Evolutionary conservation across 1,284 basidiomycete species (phyloP), one percentile per base, ranked within the genome.

Genomic region (Ceratobasidium sp.): DNA sequence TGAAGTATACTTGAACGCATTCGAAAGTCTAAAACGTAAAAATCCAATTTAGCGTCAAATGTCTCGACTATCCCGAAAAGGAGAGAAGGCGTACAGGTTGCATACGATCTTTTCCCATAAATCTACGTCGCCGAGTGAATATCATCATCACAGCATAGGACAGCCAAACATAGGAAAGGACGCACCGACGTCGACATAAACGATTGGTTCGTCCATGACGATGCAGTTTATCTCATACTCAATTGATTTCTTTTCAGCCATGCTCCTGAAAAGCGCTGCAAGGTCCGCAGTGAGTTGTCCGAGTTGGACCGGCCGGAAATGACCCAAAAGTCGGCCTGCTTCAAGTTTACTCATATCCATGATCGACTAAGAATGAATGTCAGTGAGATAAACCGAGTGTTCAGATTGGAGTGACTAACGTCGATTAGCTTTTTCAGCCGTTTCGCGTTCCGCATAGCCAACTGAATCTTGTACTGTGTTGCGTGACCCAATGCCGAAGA

Each of bases 1-100:
- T 6, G n/a, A n/a, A n/a, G 80, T 81, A 59, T 79, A 82, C 73
- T 82, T 82, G 75, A 81, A 80, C 1, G 81, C 81, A 72, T 82
- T 82, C 6, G 80, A 80, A 56, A 81, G 41, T 33, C 69, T 73
- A 36, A 14, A 31, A 27, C 14, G 1, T 7, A 33, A 33, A 29
- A 48, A 1, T 19, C 2, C n/a, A 7, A 65, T 29, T 65, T 22
- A 51, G 29, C 44, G 27, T 22, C 19, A 5, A 11, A 14, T 15
- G 4, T 36, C 11, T 41, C 36, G 36, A 5, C 36, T 41, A 41
- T 5, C 36, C 69, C 8, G 29, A 29, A 19, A 62, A 4, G 14
- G 14, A 48, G 8, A n/a, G 6, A 19, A 19, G 9, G 44, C 69
- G 17, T 41, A 73, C 69, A 65, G 60, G 50, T 73, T 75, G 60